Evolutionary conservation across 148 eudicot genomes (phyloP).

Genomic region (Dianthus caryophyllus): DNA sequence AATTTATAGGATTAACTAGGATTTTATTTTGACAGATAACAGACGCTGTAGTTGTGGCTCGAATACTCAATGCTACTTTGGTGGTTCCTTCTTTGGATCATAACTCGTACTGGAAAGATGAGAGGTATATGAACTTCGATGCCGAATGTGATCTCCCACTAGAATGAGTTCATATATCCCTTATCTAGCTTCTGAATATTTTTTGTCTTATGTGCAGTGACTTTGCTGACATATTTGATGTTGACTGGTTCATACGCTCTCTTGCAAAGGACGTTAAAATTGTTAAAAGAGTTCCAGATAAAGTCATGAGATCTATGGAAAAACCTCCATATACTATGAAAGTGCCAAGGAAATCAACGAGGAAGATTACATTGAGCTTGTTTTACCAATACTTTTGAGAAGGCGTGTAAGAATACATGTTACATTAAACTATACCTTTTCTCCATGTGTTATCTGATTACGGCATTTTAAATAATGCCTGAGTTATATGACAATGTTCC

Average conservation of each 20-base stretch:
- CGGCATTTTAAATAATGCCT: not conserved
- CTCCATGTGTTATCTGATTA: not conserved
- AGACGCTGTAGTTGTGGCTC: slow-evolving; percentile 95
- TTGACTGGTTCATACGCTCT: slow-evolving; percentile 84
- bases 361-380: slow-evolving; percentile 65
- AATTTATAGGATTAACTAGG: slow-evolving; percentile 6
- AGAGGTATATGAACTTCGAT: slow-evolving; percentile 47
- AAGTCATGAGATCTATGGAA: slow-evolving; percentile 83
- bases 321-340: slow-evolving; percentile 91
- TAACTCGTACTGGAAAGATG: slow-evolving; percentile 93
- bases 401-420: slow-evolving; percentile 62
- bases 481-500: not conserved
- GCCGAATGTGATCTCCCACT: not conserved
- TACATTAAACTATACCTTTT: not conserved
- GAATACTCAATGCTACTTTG: slow-evolving; percentile 88
- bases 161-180: not conserved
- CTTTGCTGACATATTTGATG: slow-evolving; percentile 82
- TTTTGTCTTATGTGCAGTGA: slow-evolving; percentile 59
- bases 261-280: slow-evolving; percentile 80
- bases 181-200: slow-evolving; percentile 5
- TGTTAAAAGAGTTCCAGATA: slow-evolving; percentile 78
- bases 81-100: slow-evolving; percentile 92
- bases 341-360: slow-evolving; percentile 95
- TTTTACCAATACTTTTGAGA: slow-evolving; percentile 73
- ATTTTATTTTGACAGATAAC: slow-evolving; percentile 52